Evolutionary conservation across 345 rosid species (phyloP), one percentile per base, ranked within the genome.

Genomic region (Luvunga scandens): DNA sequence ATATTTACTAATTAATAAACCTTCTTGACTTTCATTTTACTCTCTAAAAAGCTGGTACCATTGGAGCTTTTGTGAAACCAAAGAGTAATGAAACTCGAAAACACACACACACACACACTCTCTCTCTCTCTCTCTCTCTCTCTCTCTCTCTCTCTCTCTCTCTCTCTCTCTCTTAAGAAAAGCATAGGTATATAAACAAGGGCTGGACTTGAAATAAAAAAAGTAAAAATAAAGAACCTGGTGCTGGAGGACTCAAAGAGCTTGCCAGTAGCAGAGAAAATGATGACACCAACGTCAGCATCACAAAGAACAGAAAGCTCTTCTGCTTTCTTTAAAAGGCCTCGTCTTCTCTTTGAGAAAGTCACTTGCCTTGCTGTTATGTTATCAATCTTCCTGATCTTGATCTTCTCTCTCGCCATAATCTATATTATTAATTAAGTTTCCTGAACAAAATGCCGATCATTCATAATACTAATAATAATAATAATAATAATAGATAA

Each of bases 301-400:
- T 87, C 90, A 6, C 92, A 87, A 14, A 88, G 84, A 69, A 88
- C 88, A 1, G 92, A 86, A 39, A 89, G 89, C 86, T 89, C 92
- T 71, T 81, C 79, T 31, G 91, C 88, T 81, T 89, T 89, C 81
- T 89, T 88, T 79, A 86, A 80, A 30, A 88, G 84, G 18, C 92
- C 89, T 78, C 87, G 80, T 28, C 89, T 85, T 77, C 92, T 79
- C 87, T 89, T 89, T 0, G 90, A 89, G 77, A 88, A 89, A 45
- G 90, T 88, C 75, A 88, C 88, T 82, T 86, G 91, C 83, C 91
- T 88, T 1, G 90, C 91, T 3, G 91, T 86, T 45, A 83, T 61
- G 81, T 84, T 89, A 67, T 84, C 88, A 31, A 82, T 88, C 85
- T 86, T 86, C 86, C 39, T 86, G 78, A 86, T 89, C 87, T 85